A percentile compares a stretch with the other conserved stretches of the same genome.
Evolutionary conservation across 257 asterid species (phyloP).

Genomic region (Avicennia marina): DNA sequence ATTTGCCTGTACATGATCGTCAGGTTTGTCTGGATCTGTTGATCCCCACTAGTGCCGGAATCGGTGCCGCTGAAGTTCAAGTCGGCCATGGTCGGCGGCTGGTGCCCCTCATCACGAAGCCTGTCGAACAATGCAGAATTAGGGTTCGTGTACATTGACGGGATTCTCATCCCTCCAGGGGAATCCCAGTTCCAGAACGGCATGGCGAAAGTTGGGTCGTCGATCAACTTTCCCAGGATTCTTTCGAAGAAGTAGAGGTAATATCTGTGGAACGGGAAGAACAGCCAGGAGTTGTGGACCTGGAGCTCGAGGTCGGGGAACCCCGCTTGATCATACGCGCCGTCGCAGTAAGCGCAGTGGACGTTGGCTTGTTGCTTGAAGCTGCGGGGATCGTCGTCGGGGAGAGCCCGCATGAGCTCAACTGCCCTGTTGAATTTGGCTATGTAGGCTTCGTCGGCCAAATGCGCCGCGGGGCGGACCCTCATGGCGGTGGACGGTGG

Average conservation of each 20-base stretch:
- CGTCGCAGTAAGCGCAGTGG: conserved; percentile 88
- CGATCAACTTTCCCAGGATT: conserved; percentile 53
- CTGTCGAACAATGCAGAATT: conserved; percentile 48
- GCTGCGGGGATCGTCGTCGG: conserved; percentile 77
- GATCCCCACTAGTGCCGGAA: conserved; percentile 10
- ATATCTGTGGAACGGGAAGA: conserved; percentile 67
- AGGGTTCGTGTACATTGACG: conserved; percentile 38
- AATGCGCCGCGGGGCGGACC: conserved; percentile 72
- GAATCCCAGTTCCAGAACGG: conserved; percentile 88
- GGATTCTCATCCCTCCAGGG: conserved; percentile 62
- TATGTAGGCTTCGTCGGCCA: conserved; percentile 41
- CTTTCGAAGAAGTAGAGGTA: conserved; percentile 72
- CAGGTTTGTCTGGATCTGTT: conserved; percentile 35
- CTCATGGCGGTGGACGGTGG: conserved; percentile 34
- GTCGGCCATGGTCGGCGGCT: conserved; percentile 60
- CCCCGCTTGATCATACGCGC: conserved; percentile 74
- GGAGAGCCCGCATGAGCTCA: conserved; percentile 65
- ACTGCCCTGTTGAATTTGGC: conserved; percentile 54
- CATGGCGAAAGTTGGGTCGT: conserved; percentile 65
- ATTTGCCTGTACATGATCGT: conserved; percentile 74
- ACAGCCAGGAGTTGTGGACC: conserved; percentile 74
- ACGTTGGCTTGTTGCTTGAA: conserved; percentile 75
- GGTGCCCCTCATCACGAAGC: conserved; percentile 55
- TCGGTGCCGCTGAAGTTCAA: conserved; percentile 45
- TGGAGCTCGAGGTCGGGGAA: conserved; percentile 74